A percentile compares a stretch with the other conserved stretches of the same genome.
These are phyloP conservation scores for Mycena maculata DNA, from an alignment of 768 basidiomycete species.

Conservation along the genomic window DNA sequence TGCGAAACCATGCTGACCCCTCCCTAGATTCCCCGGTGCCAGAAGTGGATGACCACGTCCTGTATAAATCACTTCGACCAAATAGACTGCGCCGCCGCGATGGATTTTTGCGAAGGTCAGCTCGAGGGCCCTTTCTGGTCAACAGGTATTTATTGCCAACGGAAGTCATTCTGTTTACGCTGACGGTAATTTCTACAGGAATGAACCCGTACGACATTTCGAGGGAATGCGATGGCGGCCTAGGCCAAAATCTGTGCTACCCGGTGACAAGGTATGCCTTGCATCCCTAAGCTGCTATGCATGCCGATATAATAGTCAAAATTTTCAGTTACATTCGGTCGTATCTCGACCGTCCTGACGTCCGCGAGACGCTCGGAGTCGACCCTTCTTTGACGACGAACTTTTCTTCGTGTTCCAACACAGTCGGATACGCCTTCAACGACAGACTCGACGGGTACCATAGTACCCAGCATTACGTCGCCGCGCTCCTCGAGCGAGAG, in stretches of 20 bases:
- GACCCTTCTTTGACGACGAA: slow-evolving; percentile 46
- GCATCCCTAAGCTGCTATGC: not conserved
- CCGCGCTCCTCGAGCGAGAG: slow-evolving; percentile 78
- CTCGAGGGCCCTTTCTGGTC: slow-evolving; percentile 60
- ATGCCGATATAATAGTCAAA: not conserved
- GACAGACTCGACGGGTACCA: slow-evolving; percentile 54
- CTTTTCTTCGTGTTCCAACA: slow-evolving; percentile 53
- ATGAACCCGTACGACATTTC: slow-evolving; percentile 69
- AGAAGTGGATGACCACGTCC: slow-evolving; percentile 60
- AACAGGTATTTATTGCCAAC: slow-evolving; percentile 45
- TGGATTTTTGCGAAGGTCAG: slow-evolving; percentile 70
- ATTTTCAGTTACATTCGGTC: slow-evolving; percentile 52
- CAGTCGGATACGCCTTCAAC: slow-evolving; percentile 62
- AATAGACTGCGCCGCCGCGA: slow-evolving; percentile 73
- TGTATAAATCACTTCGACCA: slow-evolving; percentile 77
- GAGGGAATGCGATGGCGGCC: slow-evolving; percentile 43
- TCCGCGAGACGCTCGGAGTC: slow-evolving; percentile 62
- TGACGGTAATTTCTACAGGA: slow-evolving; percentile 34
- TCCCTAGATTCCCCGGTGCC: slow-evolving; percentile 66
- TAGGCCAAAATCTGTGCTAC: slow-evolving; percentile 26
- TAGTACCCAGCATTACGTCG: slow-evolving; percentile 67
- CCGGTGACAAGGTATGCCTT: slow-evolving; percentile 18
- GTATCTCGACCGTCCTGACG: slow-evolving; percentile 63
- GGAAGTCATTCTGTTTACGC: not conserved
- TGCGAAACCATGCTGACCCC: slow-evolving; percentile 52